Evolutionary conservation across 2,329 filamentous ascomycete genomes (phyloP).

Genomic region (Corinectria fuckeliana): DNA sequence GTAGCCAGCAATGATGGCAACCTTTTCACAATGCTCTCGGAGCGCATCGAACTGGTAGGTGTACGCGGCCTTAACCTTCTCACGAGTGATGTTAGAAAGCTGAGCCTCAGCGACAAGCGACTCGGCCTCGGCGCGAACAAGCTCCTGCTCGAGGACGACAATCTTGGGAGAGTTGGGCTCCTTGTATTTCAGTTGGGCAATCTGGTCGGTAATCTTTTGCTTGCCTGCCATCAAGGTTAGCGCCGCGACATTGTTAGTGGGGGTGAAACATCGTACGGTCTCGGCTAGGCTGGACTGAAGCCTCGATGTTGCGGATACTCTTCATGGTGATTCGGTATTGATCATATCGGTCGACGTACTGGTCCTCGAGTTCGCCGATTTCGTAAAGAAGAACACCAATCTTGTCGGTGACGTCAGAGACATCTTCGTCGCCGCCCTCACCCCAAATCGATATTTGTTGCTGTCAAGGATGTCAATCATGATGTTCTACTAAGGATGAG

Average conservation of each 20-base stretch:
- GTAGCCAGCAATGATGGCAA: conserved; percentile 96
- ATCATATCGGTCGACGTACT: conserved; percentile 98
- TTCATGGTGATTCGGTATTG: conserved; percentile 99
- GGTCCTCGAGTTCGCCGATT: conserved; percentile 96
- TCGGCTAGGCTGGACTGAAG: conserved; percentile 95
- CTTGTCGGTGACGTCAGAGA: conserved; percentile 99
- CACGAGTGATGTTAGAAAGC: conserved; percentile 97
- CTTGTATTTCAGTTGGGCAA: conserved; percentile 99
- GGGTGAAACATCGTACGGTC: conserved; percentile 72
- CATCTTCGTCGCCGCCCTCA: conserved; percentile 93
- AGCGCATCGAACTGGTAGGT: conserved; percentile 98
- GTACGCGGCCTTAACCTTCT: conserved; percentile 99
- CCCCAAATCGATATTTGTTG: conserved; percentile 99
- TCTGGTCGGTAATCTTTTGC: conserved; percentile 99
- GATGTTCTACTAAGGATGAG: no score
- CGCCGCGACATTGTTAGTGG: background rate
- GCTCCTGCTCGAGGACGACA: conserved; percentile 96
- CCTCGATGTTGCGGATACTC: conserved; percentile 98
- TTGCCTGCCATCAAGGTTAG: conserved; percentile 67
- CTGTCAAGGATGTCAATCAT: conserved; percentile 52
- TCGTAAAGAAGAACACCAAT: conserved; percentile 97
- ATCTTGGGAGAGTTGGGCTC: conserved; percentile 98
- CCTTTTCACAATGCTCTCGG: conserved; percentile 96
- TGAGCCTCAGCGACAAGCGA: conserved; percentile 98
- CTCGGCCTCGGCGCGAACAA: conserved; percentile 96